Percentiles rank a stretch among this genome's conserved stretches.
phyloP scores from a whole-genome alignment of 2,329 filamentous ascomycete genomes.

The Exserohilum turcica region DNA sequence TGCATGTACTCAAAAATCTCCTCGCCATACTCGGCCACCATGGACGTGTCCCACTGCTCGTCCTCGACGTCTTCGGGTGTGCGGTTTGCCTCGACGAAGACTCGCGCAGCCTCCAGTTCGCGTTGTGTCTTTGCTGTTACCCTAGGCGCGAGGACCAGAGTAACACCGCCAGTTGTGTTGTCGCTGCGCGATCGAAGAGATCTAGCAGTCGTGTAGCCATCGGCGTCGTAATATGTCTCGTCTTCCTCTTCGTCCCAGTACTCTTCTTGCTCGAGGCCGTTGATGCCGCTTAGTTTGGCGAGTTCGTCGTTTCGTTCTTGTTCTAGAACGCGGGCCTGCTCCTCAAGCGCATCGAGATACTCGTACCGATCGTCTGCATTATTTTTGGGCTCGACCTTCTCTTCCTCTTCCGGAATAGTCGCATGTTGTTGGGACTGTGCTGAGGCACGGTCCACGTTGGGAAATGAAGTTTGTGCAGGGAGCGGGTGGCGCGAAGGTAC shows the following conservation, averaged over 20 bases:
- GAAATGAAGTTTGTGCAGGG: conserved; percentile 31
- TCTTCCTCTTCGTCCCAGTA: conserved; percentile 76
- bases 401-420: conserved; percentile 23
- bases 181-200: conserved; percentile 78
- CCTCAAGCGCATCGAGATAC: conserved; percentile 47
- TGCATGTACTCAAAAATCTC: conserved; percentile 96
- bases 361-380: conserved; percentile 39
- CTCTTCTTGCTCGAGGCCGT: conserved; percentile 63
- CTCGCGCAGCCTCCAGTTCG: conserved; percentile 72
- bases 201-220: conserved; percentile 74
- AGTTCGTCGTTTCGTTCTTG: conserved; percentile 46
- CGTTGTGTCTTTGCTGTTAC: conserved; percentile 70
- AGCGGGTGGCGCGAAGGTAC: conserved; percentile 31
- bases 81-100: conserved; percentile 68
- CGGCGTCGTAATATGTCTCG: conserved; percentile 74
- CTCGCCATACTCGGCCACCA: conserved; percentile 96
- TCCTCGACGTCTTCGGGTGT: conserved; percentile 81
- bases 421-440: conserved; percentile 21
- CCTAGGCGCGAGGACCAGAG: conserved; percentile 72
- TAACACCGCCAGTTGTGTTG: conserved; percentile 69
- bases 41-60: conserved; percentile 90
- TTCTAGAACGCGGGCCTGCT: conserved; percentile 44
- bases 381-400: conserved; percentile 20
- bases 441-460: conserved; percentile 28
- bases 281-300: conserved; percentile 30